Conservation (phyloP, 495 filamentous ascomycete genomes). For the Talaromyces liani region DNA sequence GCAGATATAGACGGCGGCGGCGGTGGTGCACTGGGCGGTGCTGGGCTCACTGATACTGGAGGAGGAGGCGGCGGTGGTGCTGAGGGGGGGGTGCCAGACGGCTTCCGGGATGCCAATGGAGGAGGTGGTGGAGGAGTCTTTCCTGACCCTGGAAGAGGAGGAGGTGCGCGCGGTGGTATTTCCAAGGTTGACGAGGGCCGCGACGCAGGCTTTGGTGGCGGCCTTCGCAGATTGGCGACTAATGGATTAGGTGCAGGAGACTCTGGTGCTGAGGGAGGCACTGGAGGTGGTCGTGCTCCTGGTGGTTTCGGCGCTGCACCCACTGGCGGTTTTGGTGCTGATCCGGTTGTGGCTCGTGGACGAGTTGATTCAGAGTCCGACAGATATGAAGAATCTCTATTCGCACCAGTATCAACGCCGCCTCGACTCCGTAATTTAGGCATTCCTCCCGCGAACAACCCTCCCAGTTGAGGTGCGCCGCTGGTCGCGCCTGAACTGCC, state of each 20-base stretch:
- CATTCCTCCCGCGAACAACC: slow-evolving; percentile 90
- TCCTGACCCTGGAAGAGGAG: slow-evolving; percentile 50
- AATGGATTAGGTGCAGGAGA: slow-evolving; percentile 47
- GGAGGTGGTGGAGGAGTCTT: slow-evolving; percentile 41
- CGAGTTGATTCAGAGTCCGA: slow-evolving; percentile 68
- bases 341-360: slow-evolving; percentile 25
- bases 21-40: slow-evolving; percentile 27
- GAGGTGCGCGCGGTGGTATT: slow-evolving; percentile 57
- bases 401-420: slow-evolving; percentile 85
- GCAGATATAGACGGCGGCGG: slow-evolving; percentile 43
- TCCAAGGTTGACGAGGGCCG: slow-evolving; percentile 42
- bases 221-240: slow-evolving; percentile 54
- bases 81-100: slow-evolving; percentile 24
- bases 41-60: slow-evolving; percentile 31
- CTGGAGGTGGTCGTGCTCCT: slow-evolving; percentile 41
- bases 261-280: slow-evolving; percentile 46
- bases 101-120: slow-evolving; percentile 22
- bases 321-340: slow-evolving; percentile 51
- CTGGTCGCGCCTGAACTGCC: slow-evolving; percentile 34
- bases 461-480: slow-evolving; percentile 74
- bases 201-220: slow-evolving; percentile 41
- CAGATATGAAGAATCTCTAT: slow-evolving; percentile 64
- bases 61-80: slow-evolving; percentile 33
- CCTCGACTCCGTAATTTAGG: slow-evolving; percentile 87
- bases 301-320: slow-evolving; percentile 59